phyloP scores from a whole-genome alignment of 2,329 filamentous ascomycete species.

The Fusarium anthophilum region DNA sequence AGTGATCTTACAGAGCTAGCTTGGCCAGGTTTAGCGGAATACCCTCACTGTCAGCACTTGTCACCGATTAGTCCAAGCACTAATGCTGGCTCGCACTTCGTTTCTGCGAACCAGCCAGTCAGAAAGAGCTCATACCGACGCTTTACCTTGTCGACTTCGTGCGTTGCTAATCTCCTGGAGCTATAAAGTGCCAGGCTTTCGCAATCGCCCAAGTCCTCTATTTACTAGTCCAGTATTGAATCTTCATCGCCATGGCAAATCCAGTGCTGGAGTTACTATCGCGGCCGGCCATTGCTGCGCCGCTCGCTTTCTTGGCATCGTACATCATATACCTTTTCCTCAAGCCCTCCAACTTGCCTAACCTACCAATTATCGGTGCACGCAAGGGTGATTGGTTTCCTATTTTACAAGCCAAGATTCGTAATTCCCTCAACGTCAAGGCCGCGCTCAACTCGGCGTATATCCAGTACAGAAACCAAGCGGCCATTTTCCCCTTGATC shows the following conservation, averaged over 20 bases:
- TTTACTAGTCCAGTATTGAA: too few species aligned
- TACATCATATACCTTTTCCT: constrained; percentile 5
- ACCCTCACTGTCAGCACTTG: not conserved
- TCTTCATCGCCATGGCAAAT: not conserved
- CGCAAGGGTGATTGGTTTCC: constrained; percentile 9
- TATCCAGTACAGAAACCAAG: not conserved
- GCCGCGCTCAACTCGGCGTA: not conserved
- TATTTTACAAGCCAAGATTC: not conserved
- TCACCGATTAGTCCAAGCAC: not conserved
- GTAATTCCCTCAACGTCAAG: not conserved
- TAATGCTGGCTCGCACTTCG: not conserved
- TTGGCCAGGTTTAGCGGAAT: not conserved
- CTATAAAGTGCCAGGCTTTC: too few species aligned
- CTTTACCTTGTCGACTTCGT: too few species aligned
- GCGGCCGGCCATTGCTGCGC: constrained; percentile 1
- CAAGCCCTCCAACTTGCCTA: not conserved
- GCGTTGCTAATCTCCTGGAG: too few species aligned
- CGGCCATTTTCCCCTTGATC: not conserved
- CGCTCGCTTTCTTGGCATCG: not conserved
- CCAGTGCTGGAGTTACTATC: not conserved
- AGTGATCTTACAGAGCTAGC: not conserved
- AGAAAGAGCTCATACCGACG: not conserved
- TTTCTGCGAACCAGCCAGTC: not conserved
- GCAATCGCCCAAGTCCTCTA: too few species aligned
- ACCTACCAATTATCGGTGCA: not conserved